Percentiles rank a stretch among this genome's conserved stretches.
These are phyloP conservation scores for Ustilago curta DNA, from an alignment of 1,284 basidiomycete genomes.

Conservation along the genomic window DNA sequence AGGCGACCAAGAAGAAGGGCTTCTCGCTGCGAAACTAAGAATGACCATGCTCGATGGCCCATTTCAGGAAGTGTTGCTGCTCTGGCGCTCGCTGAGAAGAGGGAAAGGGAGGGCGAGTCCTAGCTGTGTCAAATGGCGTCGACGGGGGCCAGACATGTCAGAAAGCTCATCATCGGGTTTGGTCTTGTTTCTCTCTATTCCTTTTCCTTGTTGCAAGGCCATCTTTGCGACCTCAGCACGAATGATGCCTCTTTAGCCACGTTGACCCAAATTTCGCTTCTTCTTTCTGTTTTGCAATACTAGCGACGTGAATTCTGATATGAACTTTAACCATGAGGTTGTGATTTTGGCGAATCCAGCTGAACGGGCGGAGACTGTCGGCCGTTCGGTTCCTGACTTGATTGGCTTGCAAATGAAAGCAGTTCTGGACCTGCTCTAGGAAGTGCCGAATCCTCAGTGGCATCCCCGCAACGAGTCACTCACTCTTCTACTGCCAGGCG, in stretches of 20 bases:
- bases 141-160: constrained; percentile 2
- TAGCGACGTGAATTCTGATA: constrained; percentile 18
- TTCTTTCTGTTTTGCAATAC: constrained; percentile 21
- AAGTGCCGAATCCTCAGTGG: not conserved
- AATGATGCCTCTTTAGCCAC: not conserved
- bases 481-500: too few relatives aligned
- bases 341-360: not conserved
- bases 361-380: not conserved
- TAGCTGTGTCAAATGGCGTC: not conserved
- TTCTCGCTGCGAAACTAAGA: constrained; percentile 62
- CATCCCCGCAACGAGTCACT: too few relatives aligned
- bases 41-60: not conserved
- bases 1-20: constrained; percentile 63
- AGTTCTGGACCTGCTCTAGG: not conserved
- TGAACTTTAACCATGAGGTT: constrained; percentile 12
- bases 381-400: constrained; percentile 19
- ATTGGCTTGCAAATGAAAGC: constrained; percentile 1
- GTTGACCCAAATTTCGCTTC: constrained; percentile 1
- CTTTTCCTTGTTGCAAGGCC: not conserved
- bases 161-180: constrained; percentile 8
- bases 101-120: not conserved
- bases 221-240: not conserved
- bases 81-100: not conserved
- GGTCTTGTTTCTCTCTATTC: not conserved
- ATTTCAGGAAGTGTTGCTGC: too few relatives aligned